Percentiles rank a stretch among this genome's conserved stretches.
Evolutionary conservation across 805 yeast genomes (phyloP).

Genomic region (Grigorovia yakushimaensis): DNA sequence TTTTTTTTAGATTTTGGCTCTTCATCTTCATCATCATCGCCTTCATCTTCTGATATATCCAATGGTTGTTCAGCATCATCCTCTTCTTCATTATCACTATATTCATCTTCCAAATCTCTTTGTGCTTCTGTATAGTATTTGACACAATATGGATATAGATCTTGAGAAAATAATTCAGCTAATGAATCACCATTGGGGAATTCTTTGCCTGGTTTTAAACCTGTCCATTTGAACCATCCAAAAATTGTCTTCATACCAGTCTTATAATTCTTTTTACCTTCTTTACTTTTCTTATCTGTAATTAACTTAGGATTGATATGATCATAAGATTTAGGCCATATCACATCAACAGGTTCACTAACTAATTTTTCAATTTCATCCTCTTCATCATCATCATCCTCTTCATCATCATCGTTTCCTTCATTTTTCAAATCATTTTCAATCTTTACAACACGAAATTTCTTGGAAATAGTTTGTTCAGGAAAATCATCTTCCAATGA

Average conservation of each 20-base stretch:
- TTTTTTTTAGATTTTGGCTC: constrained; percentile 2
- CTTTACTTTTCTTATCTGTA: constrained; percentile 35
- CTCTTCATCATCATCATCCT: constrained; percentile 33
- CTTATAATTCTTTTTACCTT: constrained; percentile 53
- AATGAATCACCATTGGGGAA: constrained; percentile 72
- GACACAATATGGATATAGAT: constrained; percentile 75
- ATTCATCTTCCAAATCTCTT: constrained; percentile 51
- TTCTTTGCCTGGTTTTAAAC: constrained; percentile 64
- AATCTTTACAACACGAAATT: constrained; percentile 36
- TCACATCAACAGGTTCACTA: constrained; percentile 44
- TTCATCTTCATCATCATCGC: constrained; percentile 1
- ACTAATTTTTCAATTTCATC: constrained; percentile 47
- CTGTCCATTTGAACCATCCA: constrained; percentile 83
- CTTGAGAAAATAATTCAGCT: constrained; percentile 64
- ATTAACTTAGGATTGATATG: constrained; percentile 45
- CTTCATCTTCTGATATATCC: constrained; percentile 6
- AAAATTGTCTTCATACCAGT: constrained; percentile 76
- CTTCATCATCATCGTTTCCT: constrained; percentile 9
- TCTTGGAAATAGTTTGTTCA: constrained; percentile 51
- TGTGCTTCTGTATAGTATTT: constrained; percentile 71
- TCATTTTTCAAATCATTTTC: constrained; percentile 12
- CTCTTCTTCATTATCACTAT: constrained; percentile 34
- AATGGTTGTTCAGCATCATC: constrained; percentile 14
- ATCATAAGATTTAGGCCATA: constrained; percentile 64
- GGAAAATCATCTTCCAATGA: constrained; percentile 39